These are phyloP conservation scores for Physcomitrellopsis africana DNA, from an alignment of 225 moss, liverwort and hornwort species.

Conservation along the genomic window DNA sequence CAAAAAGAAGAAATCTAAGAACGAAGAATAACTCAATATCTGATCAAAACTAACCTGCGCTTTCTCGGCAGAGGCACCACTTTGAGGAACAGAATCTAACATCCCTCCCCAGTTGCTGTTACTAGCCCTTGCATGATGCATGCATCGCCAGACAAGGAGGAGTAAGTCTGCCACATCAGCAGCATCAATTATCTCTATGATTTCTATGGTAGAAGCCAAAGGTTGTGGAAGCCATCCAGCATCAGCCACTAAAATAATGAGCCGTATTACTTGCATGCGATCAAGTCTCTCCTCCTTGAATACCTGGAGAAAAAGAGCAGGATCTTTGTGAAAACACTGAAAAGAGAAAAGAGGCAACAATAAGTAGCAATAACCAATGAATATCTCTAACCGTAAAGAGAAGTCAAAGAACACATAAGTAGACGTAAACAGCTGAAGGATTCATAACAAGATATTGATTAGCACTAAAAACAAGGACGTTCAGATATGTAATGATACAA, in stretches of 20 bases:
- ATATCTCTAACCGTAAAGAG: conserved; percentile 5
- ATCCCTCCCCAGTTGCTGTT: conserved; percentile 66
- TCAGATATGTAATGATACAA: background rate
- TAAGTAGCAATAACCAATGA: background rate
- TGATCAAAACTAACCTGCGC: conserved; percentile 53
- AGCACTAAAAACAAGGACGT: background rate
- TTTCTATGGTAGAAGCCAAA: conserved; percentile 85
- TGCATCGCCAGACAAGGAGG: conserved; percentile 97
- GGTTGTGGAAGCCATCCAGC: conserved; percentile 92
- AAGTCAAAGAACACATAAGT: background rate
- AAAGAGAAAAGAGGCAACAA: conserved; percentile 13
- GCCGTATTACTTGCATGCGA: conserved; percentile 77
- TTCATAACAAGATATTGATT: background rate
- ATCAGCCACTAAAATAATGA: conserved; percentile 84
- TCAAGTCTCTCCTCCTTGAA: conserved; percentile 71
- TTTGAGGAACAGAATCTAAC: conserved; percentile 39
- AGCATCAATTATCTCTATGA: conserved; percentile 85
- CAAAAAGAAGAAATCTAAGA: background rate
- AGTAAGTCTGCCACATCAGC: conserved; percentile 95
- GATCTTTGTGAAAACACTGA: conserved; percentile 2
- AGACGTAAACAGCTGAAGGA: background rate
- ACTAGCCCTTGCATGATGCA: conserved; percentile 89
- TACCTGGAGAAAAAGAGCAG: conserved; percentile 40
- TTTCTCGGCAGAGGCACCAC: conserved; percentile 43
- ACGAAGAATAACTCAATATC: background rate